Base-by-base conservation (phyloP, 139 green algal species). In the Chlorella sp. region DNA sequence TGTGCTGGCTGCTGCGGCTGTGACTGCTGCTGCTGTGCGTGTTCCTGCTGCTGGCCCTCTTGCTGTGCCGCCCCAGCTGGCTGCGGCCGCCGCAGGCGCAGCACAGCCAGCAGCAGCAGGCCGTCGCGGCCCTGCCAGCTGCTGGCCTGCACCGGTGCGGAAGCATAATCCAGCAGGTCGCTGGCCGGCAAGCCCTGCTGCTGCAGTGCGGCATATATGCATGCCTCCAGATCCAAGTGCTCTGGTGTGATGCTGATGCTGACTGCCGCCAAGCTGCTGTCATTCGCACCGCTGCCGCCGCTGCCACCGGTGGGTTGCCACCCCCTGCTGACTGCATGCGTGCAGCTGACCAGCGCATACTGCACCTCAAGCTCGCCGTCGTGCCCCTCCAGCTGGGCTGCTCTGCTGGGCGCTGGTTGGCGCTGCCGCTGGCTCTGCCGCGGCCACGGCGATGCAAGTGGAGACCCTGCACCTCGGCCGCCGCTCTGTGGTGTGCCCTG, bases 101-200 rank as follows among this genome's bases (percentile, higher is more conserved):
- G 40, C 56, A 83, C 77, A 7, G 77, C 77, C 77, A 83, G 77
- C 77, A 83, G 40, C 77, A 83, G 60, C 56, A 83, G 60, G 22
- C 77, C 77, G 5, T 83, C 77, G 20, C 58, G 40, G 0, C 44
- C 58, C 22, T 56, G 19, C 77, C 77, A 83, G 38, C 28, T 14
- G 58, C 77, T 40, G 0, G 20, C 77, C 77, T 73, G 77, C 60
- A 83, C 60, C 2, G 77, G 77, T 17, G 77, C 77, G n/a, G 77
- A 60, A 0, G 77, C 77, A 44, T 83, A 83, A 40, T 83, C 77
- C 14, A 73, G 38, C 40, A 83, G 60, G 3, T 64, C 77, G 34
- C 60, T 38, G 4, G 77, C 60, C 38, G 77, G 77, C 58, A 83
- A 30, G 40, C 60, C 40, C 41, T 73, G 40, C 41, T 74, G 77